Conservation (phyloP, 208 protist species). For the Novymonas esmeraldas region DNA sequence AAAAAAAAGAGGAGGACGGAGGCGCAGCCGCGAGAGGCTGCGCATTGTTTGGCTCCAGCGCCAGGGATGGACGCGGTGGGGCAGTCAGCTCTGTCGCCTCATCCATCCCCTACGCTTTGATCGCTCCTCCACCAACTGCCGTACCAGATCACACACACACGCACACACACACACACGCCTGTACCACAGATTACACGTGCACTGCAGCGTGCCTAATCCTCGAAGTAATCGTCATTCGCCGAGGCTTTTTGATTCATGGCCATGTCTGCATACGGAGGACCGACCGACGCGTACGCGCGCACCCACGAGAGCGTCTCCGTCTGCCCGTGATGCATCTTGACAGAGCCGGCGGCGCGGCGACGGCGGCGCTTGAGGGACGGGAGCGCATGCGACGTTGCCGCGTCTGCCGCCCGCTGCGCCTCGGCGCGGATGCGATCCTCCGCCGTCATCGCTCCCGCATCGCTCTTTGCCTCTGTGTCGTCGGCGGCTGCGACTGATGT, state of each 20-base stretch:
- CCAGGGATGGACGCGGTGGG: no score
- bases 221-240: slow-evolving; percentile 22
- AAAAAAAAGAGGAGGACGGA: background rate
- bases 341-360: slow-evolving; percentile 13
- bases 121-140: background rate
- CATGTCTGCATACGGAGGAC: slow-evolving; percentile 53
- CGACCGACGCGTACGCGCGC: slow-evolving; percentile 59
- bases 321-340: slow-evolving; percentile 9
- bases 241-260: slow-evolving; percentile 42
- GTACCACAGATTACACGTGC: background rate
- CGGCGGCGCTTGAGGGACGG: slow-evolving; percentile 22
- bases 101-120: no score
- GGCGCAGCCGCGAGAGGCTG: no score
- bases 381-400: slow-evolving; percentile 7
- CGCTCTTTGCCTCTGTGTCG: background rate
- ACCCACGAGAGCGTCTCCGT: slow-evolving; percentile 50
- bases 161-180: background rate
- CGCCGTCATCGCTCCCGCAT: background rate
- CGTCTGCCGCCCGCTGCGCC: slow-evolving; percentile 26
- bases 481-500: background rate
- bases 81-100: no score
- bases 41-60: no score
- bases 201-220: slow-evolving; percentile 5
- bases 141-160: background rate
- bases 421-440: slow-evolving; percentile 18